Conservation (phyloP, 257 asterid genomes). For the Salvia splendens region DNA sequence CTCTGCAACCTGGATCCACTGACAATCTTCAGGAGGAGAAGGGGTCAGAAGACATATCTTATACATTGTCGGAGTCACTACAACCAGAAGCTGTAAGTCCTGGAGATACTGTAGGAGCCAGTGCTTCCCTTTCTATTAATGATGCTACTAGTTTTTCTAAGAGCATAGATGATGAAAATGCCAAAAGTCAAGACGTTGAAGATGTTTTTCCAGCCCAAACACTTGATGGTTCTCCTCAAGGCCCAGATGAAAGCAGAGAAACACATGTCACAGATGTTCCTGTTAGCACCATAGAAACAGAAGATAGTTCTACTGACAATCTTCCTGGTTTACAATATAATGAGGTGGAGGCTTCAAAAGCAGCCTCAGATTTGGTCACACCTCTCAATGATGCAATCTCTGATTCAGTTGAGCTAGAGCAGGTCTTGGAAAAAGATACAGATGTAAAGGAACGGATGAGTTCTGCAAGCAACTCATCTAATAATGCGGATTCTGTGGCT, state of each 20-base stretch:
- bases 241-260: conserved; percentile 44
- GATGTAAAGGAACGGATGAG: conserved; percentile 39
- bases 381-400: conserved; percentile 43
- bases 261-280: conserved; percentile 49
- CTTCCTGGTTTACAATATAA: conserved; percentile 41
- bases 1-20: conserved; percentile 40
- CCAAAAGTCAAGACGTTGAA: conserved; percentile 35
- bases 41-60: conserved; percentile 40
- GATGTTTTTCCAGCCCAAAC: conserved; percentile 47
- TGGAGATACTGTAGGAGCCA: conserved; percentile 39
- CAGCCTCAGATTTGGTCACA: conserved; percentile 40
- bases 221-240: conserved; percentile 40
- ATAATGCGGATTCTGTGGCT: conserved; percentile 45
- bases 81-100: conserved; percentile 44
- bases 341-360: conserved; percentile 40
- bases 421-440: conserved; percentile 36
- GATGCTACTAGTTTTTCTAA: conserved; percentile 40
- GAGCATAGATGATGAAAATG: conserved; percentile 40
- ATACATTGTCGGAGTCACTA: conserved; percentile 37
- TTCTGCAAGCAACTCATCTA: conserved; percentile 47
- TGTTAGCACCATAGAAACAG: conserved; percentile 41
- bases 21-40: conserved; percentile 30
- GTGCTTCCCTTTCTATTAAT: conserved; percentile 36
- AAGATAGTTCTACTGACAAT: conserved; percentile 45
- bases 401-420: conserved; percentile 43